A percentile compares a stretch with the other conserved stretches of the same genome.
Conservation (phyloP, 768 basidiomycete species). For the Boletus patriciae region DNA sequence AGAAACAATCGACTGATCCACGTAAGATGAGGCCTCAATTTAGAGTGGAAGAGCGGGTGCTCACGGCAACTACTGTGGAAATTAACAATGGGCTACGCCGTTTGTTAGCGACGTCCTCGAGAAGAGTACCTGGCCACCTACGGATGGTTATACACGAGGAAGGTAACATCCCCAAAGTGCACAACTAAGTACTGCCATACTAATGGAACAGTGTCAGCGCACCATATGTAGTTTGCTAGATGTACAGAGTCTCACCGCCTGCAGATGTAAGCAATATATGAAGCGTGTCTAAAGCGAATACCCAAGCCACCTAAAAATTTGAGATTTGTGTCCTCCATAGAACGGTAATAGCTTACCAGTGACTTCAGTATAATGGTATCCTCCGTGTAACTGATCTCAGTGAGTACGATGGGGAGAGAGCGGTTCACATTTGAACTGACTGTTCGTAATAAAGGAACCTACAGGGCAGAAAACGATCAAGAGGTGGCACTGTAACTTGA, state of each 20-base stretch:
- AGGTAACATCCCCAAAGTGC: conserved; percentile 19
- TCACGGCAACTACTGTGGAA: conserved; percentile 24
- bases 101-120: conserved; percentile 7
- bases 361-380: conserved; percentile 14
- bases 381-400: conserved; percentile 13
- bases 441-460: conserved; percentile 29
- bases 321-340: background rate
- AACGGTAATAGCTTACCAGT: conserved; percentile 7
- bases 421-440: conserved; percentile 9
- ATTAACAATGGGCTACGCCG: conserved; percentile 18
- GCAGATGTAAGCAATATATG: conserved; percentile 18
- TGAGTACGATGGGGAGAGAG: background rate
- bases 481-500: background rate
- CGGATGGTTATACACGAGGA: conserved; percentile 17
- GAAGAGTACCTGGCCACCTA: conserved; percentile 14
- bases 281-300: conserved; percentile 20
- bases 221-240: background rate
- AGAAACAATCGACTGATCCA: conserved; percentile 21
- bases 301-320: conserved; percentile 19
- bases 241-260: conserved; percentile 14
- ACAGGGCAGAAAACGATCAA: background rate
- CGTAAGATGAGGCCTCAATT: conserved; percentile 13
- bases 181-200: conserved; percentile 27
- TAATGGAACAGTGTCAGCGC: conserved; percentile 2
- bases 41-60: background rate